Evolutionary conservation across 352 stramenopile genomes (phyloP), one percentile per base, ranked within the genome.

Genomic region (Phytophthora brassicae): DNA sequence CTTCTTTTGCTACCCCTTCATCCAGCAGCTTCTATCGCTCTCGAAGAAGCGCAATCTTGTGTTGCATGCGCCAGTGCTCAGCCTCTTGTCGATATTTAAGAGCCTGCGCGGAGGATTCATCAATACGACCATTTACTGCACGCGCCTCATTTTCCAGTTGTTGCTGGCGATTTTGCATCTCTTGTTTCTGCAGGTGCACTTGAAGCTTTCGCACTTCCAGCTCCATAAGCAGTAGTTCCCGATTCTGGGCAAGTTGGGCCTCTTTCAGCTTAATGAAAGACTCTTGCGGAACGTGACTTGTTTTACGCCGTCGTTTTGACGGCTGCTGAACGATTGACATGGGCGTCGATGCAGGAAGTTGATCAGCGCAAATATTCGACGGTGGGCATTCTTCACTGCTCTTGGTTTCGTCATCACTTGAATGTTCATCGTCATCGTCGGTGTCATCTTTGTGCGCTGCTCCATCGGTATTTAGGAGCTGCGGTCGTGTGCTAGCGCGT

Each of bases 11-110:
- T 16, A 66, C 50, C 19, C 55, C 43, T 61, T 70, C 49, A 38
- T 70, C 26, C 1, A 42, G 36, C 7, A 62, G 43, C 16, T 61
- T 47, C 2, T 60, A 49, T 26, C 54, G 4, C 17, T 69, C 55
- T 12, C 61, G 56, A 9, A 66, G 56, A 12, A 70, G 49, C 0
- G 14, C 17, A 47, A 70, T 55, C 7, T 51, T 50, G 8, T 42
- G 48, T 28, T 66, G 48, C 22, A 41, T 14, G 1, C 23, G 19
- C 33, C 58, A 55, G 20, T 57, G 41, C 19, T 60, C 49, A 19
- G 41, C 14, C 38, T 64, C 54, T 33, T 63, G 11, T n/a, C 29
- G 29, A 3, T 56, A 12, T 44, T 64, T 64, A 6, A 49, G 0
- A 8, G 55, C 35, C 12, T 59, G 38, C 1, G 62, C 62, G 12